phyloP scores from a whole-genome alignment of 2,329 filamentous ascomycete genomes.

The Sporothrix curviconia region DNA sequence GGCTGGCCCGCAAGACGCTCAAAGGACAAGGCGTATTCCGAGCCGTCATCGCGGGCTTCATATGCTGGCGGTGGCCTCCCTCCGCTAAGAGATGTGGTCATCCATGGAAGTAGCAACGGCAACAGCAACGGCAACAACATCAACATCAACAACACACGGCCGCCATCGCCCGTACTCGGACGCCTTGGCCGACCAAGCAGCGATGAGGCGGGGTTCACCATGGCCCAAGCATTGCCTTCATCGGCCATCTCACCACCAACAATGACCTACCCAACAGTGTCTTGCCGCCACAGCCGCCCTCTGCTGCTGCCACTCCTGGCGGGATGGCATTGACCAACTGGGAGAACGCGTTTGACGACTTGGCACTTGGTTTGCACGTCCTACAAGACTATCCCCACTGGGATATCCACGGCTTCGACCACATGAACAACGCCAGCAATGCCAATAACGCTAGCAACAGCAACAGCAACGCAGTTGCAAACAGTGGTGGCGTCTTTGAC shows the following conservation, averaged over 20 bases:
- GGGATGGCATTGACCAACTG: background rate
- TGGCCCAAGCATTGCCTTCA: background rate
- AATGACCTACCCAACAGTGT: background rate
- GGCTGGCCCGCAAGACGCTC: constrained; percentile 11
- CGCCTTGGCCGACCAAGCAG: no score
- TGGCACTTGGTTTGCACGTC: background rate
- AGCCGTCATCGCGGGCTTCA: background rate
- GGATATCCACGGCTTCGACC: constrained; percentile 3
- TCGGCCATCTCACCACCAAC: background rate
- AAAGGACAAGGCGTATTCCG: constrained; percentile 2
- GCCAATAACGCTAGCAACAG: no score
- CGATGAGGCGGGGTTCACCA: no score
- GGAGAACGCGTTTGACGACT: constrained; percentile 5
- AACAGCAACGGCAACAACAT: background rate
- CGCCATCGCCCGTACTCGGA: background rate
- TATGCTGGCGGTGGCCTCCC: constrained; percentile 9
- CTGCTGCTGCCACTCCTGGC: background rate
- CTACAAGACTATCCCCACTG: constrained; percentile 7
- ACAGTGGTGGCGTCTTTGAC: no score
- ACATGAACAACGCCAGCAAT: background rate
- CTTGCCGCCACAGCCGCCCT: background rate
- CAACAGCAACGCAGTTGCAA: background rate
- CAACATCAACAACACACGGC: background rate
- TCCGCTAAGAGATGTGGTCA: background rate
- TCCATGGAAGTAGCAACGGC: background rate